Percentiles rank a stretch among this genome's conserved stretches.
Evolutionary conservation across 2,329 filamentous ascomycete genomes (phyloP).

Genomic region (Pezicula radicicola): DNA sequence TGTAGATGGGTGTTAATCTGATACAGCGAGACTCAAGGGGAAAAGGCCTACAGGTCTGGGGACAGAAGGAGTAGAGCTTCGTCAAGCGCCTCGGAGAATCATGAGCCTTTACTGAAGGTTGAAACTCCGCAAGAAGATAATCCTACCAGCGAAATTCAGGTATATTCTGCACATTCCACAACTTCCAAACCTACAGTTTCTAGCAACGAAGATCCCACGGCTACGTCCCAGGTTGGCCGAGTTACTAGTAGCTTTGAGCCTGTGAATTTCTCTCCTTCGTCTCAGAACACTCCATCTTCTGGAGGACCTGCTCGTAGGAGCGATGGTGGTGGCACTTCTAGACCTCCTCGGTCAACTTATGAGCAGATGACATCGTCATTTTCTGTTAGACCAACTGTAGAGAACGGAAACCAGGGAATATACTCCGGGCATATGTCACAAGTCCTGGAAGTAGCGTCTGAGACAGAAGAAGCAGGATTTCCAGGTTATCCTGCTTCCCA

Average conservation of each 20-base stretch:
- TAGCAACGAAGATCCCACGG: slow-evolving; percentile 17
- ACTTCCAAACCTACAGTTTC: slow-evolving; percentile 17
- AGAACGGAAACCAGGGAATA: neutral
- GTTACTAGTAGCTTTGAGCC: slow-evolving; percentile 19
- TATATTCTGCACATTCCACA: slow-evolving; percentile 16
- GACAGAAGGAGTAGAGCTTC: slow-evolving; percentile 23
- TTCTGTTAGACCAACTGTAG: neutral
- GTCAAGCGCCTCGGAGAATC: slow-evolving; percentile 22
- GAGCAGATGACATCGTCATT: slow-evolving; percentile 6
- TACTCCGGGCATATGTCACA: neutral
- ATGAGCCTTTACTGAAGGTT: slow-evolving; percentile 15
- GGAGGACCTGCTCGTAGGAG: slow-evolving; percentile 2
- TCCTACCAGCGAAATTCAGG: slow-evolving; percentile 7
- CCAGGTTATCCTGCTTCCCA: slow-evolving; percentile 14
- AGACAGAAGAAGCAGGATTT: slow-evolving; percentile 9
- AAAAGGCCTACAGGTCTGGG: slow-evolving; percentile 30
- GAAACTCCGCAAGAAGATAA: slow-evolving; percentile 7
- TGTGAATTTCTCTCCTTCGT: slow-evolving; percentile 16
- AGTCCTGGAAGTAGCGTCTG: slow-evolving; percentile 5
- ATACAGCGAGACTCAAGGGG: slow-evolving; percentile 42
- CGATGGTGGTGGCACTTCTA: slow-evolving; percentile 16
- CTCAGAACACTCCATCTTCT: neutral
- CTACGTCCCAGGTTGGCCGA: slow-evolving; percentile 16
- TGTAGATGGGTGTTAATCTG: slow-evolving; percentile 10
- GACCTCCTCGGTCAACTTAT: slow-evolving; percentile 9